Evolutionary conservation across 805 yeast species (phyloP), one percentile per base, ranked within the genome.

Genomic region (Starmerella tilneyi): DNA sequence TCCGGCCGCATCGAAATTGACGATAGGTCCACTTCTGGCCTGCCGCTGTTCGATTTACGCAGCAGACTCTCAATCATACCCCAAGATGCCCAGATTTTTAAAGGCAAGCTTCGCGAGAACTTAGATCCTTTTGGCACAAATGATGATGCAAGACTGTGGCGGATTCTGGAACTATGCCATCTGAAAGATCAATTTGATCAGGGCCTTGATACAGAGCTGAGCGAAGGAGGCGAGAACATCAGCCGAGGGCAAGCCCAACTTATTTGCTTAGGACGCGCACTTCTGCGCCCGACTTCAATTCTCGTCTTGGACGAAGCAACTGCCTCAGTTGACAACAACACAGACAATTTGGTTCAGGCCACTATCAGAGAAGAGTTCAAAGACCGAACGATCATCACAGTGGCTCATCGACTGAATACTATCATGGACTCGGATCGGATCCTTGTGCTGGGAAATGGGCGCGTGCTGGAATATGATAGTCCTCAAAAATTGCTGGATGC

Each of bases 161-260:
- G 72, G 50, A 70, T 84, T 0, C 63, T 81, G 46, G 69, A 72
- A 42, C 69, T 77, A 51, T 70, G 81, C 48, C 81, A 82, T 22
- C 70, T 80, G 27, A 67, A 76, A 35, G 69, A 31, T 15, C 59
- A 56, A 27, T 56, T 56, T 34, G 44, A 43, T 7, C 66, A 72
- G 55, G 72, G 77, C 45, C 65, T 79, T 44, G 72, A 69, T 17
- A 66, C 70, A 13, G 53, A 70, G 36, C 65, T 81, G 15, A 64
- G 69, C 23, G 94, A 82, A 57, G 78, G 81, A 42, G 94, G 94
- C 13, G 63, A 78, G 11, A 84, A 84, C 58, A 63, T 84, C 45
- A 82, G 94, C 8, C 76, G 79, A 24, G 94, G 94, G 11, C 94
- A 84, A 63, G 72, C 83, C 53, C 94, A 84, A 60, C 66, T 84